Percentiles rank a stretch among this genome's conserved stretches.
These are phyloP conservation scores for Talaromyces albobiverticillius DNA, from an alignment of 2,329 filamentous ascomycete genomes.

Conservation along the genomic window DNA sequence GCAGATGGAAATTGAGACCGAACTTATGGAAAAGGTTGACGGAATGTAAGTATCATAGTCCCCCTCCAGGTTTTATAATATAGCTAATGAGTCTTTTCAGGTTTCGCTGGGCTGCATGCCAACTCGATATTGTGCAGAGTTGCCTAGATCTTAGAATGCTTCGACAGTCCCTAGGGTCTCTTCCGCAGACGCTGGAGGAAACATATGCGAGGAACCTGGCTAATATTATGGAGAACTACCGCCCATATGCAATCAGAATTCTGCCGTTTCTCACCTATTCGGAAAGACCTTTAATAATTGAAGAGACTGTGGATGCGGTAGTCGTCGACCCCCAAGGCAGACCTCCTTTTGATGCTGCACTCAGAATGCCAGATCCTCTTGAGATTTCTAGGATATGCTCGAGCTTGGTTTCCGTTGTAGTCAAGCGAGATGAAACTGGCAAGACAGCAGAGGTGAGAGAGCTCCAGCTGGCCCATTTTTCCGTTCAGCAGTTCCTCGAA, in stretches of 20 bases:
- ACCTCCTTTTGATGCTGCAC: background rate
- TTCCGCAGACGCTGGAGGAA: slow-evolving; percentile 21
- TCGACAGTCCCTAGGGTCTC: slow-evolving; percentile 13
- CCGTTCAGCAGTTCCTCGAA: slow-evolving; percentile 18
- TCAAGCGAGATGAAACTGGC: background rate
- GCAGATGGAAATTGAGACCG: background rate
- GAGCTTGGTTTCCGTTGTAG: slow-evolving; percentile 15
- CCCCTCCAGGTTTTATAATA: too few relatives aligned
- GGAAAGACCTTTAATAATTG: slow-evolving; percentile 22
- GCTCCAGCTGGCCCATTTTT: slow-evolving; percentile 22
- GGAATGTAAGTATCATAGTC: slow-evolving; percentile 5
- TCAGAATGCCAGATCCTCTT: background rate
- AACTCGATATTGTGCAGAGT: slow-evolving; percentile 19
- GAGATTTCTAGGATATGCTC: slow-evolving; percentile 20
- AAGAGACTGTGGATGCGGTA: slow-evolving; percentile 27
- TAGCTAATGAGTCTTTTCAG: slow-evolving; percentile 3
- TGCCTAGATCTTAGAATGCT: slow-evolving; percentile 15
- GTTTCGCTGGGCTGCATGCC: slow-evolving; percentile 24
- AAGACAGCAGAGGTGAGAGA: background rate
- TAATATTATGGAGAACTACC: slow-evolving; percentile 19
- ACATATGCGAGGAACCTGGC: slow-evolving; percentile 27
- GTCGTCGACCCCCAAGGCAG: slow-evolving; percentile 22
- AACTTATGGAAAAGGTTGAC: background rate
- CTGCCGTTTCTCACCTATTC: slow-evolving; percentile 27
- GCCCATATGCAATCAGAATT: slow-evolving; percentile 21